Conservation (phyloP, 2,329 filamentous ascomycete species). For the Ascochyta koolunga region DNA sequence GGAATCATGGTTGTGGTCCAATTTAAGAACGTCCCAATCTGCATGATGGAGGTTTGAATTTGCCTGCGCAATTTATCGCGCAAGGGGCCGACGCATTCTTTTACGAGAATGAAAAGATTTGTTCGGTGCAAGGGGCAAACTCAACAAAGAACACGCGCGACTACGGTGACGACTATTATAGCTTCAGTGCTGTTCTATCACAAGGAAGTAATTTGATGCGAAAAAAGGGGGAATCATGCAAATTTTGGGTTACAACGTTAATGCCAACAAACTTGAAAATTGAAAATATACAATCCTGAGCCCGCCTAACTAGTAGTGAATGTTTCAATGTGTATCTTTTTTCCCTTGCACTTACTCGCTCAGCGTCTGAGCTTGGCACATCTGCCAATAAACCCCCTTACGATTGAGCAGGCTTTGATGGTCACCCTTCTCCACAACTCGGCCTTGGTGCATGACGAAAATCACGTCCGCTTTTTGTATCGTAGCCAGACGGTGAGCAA, state of each 20-base stretch:
- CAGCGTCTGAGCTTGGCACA: constrained; percentile 22
- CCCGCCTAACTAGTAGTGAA: too few relatives aligned
- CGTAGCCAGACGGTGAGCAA: constrained; percentile 51
- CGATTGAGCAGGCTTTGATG: constrained; percentile 15
- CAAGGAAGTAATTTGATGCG: background rate
- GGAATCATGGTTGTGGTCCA: background rate
- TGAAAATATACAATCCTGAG: too few relatives aligned
- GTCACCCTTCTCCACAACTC: constrained; percentile 46
- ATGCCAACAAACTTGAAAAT: too few relatives aligned
- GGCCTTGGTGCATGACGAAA: constrained; percentile 49
- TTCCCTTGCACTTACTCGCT: background rate
- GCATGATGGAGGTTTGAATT: background rate
- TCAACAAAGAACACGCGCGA: background rate
- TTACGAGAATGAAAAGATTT: background rate
- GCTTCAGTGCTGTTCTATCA: too few relatives aligned
- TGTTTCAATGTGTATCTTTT: too few relatives aligned
- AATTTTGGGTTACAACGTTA: background rate
- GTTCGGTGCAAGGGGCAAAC: background rate
- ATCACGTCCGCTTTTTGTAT: constrained; percentile 48
- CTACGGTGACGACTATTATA: too few relatives aligned
- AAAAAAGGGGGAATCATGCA: background rate
- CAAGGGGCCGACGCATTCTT: background rate
- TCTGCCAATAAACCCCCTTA: constrained; percentile 25
- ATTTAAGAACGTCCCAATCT: background rate
- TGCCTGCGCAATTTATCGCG: background rate